Evolutionary conservation across 768 basidiomycete species (phyloP), one percentile per base, ranked within the genome.

Genomic region (Auriscalpium vulgare): DNA sequence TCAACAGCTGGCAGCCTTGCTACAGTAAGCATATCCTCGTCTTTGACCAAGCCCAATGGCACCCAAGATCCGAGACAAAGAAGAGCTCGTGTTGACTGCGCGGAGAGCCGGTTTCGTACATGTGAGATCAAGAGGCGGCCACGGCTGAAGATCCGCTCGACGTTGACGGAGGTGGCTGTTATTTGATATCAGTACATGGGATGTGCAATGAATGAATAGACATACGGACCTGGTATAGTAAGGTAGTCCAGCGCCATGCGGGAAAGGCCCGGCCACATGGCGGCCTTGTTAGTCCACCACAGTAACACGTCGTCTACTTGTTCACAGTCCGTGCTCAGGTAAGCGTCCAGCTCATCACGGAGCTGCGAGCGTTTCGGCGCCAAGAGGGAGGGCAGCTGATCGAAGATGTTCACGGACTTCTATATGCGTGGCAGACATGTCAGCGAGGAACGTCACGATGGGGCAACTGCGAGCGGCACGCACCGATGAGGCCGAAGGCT

Each of bases 1-100:
- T 14, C 6, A 6, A 44, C 3, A 6, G 2, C 43, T 6, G 43
- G 14, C 2, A 44, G 43, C 17, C 2, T 3, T 2, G 14, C 17
- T 2, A 44, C 17, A 44, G 43, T 6, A 2, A 3, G 43, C 3
- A 44, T 47, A 37, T 29, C 23, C 5, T 51, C 43, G 56, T 70
- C 64, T 29, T 66, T 64, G 1, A 74, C 59, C 0, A 68, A 53
- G 3, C 64, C 67, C 34, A 67, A 16, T 0, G 4, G 19, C 46
- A 65, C 68, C 73, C 73, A 76, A 1, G 37, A 52, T 8, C 67
- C 67, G 0, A 75, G 63, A 55, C 74, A 76, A 37, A 75, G 51
- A 6, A 70, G 51, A 0, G 67, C 64, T 1, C 62, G 56, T 0
- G 66, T 67, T 0, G 66, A 62, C 56, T 55, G 40, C 34, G 51